phyloP scores from a whole-genome alignment of 176 grass and related monocot genomes.

The Triticum turgidum region DNA sequence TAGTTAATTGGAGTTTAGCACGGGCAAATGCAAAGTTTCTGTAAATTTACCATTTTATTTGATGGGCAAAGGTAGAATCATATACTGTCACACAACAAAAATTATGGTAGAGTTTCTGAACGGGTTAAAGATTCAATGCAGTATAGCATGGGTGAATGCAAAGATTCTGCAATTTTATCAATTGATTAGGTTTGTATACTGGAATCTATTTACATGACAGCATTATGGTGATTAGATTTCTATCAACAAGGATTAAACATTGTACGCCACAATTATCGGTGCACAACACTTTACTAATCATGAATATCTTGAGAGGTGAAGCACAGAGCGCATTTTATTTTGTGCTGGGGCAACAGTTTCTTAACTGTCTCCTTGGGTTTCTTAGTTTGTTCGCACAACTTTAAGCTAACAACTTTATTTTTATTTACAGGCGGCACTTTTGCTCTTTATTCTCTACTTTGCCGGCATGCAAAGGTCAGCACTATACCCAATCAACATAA shows the following conservation, averaged over 20 bases:
- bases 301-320: constrained; percentile 35
- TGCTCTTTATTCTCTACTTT: constrained; percentile 91
- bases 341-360: constrained; percentile 19
- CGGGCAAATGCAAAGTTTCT: not conserved
- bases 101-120: not conserved
- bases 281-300: constrained; percentile 22
- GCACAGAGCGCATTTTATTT: constrained; percentile 14
- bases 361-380: not conserved
- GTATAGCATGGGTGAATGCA: not conserved
- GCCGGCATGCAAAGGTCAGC: constrained; percentile 80
- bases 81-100: not conserved
- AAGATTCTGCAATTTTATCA: not conserved
- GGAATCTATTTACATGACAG: constrained; percentile 14
- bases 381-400: constrained; percentile 1
- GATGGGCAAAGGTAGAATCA: not conserved
- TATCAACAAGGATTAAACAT: constrained; percentile 30
- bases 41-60: no score
- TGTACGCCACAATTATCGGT: constrained; percentile 21
- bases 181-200: not conserved
- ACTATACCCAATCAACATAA: constrained; percentile 92
- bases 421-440: constrained; percentile 74
- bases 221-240: constrained; percentile 15
- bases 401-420: constrained; percentile 17
- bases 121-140: not conserved
- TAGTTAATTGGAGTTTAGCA: not conserved